Evolutionary conservation across 805 yeast genomes (phyloP).

Genomic region (Lipomyces spencermartinsiae): DNA sequence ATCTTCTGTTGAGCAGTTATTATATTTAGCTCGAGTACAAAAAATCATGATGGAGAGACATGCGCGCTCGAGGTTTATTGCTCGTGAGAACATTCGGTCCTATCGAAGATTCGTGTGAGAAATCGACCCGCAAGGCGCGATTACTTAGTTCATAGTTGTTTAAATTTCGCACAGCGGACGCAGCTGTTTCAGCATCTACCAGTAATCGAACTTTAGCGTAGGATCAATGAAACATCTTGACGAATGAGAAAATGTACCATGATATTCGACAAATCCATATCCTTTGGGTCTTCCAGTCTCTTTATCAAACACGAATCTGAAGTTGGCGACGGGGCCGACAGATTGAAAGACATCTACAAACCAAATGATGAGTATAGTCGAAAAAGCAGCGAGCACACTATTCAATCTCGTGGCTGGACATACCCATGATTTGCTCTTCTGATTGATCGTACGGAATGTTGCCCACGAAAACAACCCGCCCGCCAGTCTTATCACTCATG

Average conservation of each 20-base stretch:
- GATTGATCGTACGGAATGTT: conserved; percentile 92
- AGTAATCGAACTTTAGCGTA: background rate
- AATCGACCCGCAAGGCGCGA: conserved; percentile 75
- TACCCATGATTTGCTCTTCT: conserved; percentile 79
- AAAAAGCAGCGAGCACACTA: background rate
- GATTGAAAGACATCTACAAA: conserved; percentile 71
- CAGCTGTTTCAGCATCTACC: conserved; percentile 76
- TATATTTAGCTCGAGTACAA: conserved; percentile 10
- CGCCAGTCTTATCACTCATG: conserved; percentile 28
- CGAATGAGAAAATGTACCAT: conserved; percentile 47
- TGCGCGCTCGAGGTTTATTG: conserved; percentile 16
- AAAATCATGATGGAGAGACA: background rate
- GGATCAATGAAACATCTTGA: background rate
- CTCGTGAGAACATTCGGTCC: conserved; percentile 28
- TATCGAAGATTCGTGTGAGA: conserved; percentile 60
- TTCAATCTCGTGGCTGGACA: background rate
- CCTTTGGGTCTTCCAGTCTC: conserved; percentile 92
- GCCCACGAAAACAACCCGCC: conserved; percentile 56
- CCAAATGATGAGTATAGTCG: background rate
- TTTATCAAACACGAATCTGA: conserved; percentile 82
- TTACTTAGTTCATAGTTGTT: conserved; percentile 78
- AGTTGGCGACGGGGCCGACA: conserved; percentile 83
- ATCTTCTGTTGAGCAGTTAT: conserved; percentile 6
- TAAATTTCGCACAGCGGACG: conserved; percentile 87
- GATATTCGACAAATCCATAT: conserved; percentile 83